Evolutionary conservation across 805 yeast species (phyloP).

Genomic region (Yarrowia deformans): DNA sequence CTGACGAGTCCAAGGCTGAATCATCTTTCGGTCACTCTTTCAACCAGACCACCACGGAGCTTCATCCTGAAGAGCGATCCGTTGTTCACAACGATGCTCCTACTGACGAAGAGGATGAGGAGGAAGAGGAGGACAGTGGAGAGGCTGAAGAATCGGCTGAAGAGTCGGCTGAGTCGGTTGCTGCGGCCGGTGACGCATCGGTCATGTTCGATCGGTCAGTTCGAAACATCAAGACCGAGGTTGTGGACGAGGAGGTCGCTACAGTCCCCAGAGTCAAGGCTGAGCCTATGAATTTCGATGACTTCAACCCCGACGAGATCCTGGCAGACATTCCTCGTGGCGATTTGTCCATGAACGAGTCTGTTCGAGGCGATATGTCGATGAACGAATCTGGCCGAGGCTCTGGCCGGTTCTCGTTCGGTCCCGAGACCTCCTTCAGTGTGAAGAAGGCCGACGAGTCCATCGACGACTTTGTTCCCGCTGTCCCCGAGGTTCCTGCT

Average conservation of each 20-base stretch:
- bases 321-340: constrained; percentile 24
- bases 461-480: constrained; percentile 6
- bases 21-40: constrained; percentile 13
- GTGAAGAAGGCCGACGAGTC: constrained; percentile 26
- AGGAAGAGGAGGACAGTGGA: constrained; percentile 4
- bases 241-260: neutral
- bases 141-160: constrained; percentile 2
- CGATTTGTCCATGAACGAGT: constrained; percentile 11
- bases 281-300: constrained; percentile 16
- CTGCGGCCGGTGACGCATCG: neutral
- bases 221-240: constrained; percentile 18
- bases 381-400: neutral
- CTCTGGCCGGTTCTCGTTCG: constrained; percentile 29
- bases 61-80: constrained; percentile 13
- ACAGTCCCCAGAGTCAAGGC: neutral
- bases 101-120: constrained; percentile 1
- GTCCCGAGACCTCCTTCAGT: constrained; percentile 27
- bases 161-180: neutral
- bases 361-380: neutral
- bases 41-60: constrained; percentile 27
- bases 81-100: constrained; percentile 25
- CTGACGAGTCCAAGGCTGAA: constrained; percentile 1
- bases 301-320: constrained; percentile 22
- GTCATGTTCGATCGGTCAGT: constrained; percentile 22
- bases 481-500: constrained; percentile 14